Base-by-base conservation (phyloP, 148 eudicot species). In the Dianthus caryophyllus region DNA sequence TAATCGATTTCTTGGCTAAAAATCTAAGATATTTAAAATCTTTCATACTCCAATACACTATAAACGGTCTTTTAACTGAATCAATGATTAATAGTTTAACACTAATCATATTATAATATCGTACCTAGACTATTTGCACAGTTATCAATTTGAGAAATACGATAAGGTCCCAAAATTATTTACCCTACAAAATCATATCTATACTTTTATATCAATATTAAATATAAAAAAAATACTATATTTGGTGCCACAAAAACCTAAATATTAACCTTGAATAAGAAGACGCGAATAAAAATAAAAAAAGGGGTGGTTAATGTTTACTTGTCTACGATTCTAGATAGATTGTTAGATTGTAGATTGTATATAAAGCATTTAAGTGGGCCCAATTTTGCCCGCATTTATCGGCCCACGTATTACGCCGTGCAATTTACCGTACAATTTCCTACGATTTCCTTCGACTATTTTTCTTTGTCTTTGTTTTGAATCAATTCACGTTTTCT, bases 381-480 rank as follows among this genome's bases (percentile, higher is more conserved):
- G 55, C 38, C 55, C 75, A 36, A 38, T n/a, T 2, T 1, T 50
- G 11, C 20, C 75, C 75, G 69, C 56, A 64, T 11, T 54, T 26
- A 64, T 26, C 75, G 75, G 55, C 6, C 63, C 69, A 64, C 75
- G 69, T 64, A 64, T 64, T 43, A 21, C 69, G 75, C 69, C 75
- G 75, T 71, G 75, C 75, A 53, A n/a, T 64, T 46, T 27, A 64
- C 75, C 75, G 69, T 64, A 71, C 75, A 22, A n/a, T 21, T 36
- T 62, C 5, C 44, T 36, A 10, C 14, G 9, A 10, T 21, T 25
- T 17, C n/a, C n/a, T n/a, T n/a, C n/a, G n/a, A n/a, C n/a, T n/a
- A n/a, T n/a, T 33, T 33, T 33, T 33, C 7, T 33, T 33, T 33
- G 38, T 18, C 36, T 17, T 24, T 30, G 10, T 48, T 31, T 64